These are phyloP conservation scores for Hanseniaspora nectarophila DNA, from an alignment of 805 yeast species.

Conservation along the genomic window DNA sequence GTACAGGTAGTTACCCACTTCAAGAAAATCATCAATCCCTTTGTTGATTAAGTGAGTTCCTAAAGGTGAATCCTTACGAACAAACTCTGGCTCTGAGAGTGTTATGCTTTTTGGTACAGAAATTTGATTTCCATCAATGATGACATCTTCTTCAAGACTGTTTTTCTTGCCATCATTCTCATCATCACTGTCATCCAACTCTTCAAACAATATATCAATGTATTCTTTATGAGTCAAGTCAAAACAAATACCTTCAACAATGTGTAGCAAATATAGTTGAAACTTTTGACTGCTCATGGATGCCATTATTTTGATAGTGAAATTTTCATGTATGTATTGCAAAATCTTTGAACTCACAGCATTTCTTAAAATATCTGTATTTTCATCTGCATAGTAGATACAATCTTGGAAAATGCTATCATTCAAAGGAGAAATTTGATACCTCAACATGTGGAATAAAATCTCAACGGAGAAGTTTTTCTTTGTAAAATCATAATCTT, in stretches of 20 bases:
- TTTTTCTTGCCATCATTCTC: not conserved
- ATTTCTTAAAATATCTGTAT: slow-evolving; percentile 3
- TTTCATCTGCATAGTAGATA: slow-evolving; percentile 10
- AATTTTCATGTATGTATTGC: slow-evolving; percentile 4
- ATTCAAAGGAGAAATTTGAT: not conserved
- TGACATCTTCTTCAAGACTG: slow-evolving; percentile 6
- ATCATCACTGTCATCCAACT: not conserved
- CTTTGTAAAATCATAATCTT: slow-evolving; percentile 1
- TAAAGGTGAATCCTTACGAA: slow-evolving; percentile 39
- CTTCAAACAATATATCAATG: slow-evolving; percentile 30
- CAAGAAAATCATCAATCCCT: slow-evolving; percentile 45
- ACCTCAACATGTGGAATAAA: slow-evolving; percentile 2
- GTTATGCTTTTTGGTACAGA: slow-evolving; percentile 12
- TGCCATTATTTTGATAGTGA: slow-evolving; percentile 5
- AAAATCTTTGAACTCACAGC: slow-evolving; percentile 2
- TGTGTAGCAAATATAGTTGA: slow-evolving; percentile 9
- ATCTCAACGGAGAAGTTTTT: slow-evolving; percentile 5
- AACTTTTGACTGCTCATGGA: not conserved
- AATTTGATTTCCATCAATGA: slow-evolving; percentile 6
- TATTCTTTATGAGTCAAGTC: slow-evolving; percentile 25
- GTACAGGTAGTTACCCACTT: slow-evolving; percentile 70
- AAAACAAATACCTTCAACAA: slow-evolving; percentile 8
- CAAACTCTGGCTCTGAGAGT: slow-evolving; percentile 22
- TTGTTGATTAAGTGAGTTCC: slow-evolving; percentile 66
- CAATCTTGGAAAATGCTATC: slow-evolving; percentile 13